Conservation (phyloP, 2,329 filamentous ascomycete genomes). For the Hortaea werneckii region DNA sequence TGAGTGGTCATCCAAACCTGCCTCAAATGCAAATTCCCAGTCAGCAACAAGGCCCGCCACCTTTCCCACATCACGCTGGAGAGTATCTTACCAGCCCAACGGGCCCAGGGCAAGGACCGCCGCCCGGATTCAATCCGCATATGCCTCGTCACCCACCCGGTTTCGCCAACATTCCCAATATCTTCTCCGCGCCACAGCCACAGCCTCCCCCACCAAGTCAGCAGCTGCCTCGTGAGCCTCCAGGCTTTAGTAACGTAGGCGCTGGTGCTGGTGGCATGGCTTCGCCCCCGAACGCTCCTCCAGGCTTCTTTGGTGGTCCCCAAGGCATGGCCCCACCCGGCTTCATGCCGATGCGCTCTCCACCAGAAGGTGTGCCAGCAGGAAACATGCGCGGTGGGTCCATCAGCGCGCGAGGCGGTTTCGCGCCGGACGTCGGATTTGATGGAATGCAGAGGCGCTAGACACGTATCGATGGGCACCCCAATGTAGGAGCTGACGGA, state of each 20-base stretch:
- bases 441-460: neutral
- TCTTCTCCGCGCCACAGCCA: conserved; percentile 18
- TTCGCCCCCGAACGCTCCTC: conserved; percentile 5
- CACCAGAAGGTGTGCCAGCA: conserved; percentile 1
- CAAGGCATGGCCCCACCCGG: conserved; percentile 3
- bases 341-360: conserved; percentile 8
- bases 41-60: conserved; percentile 7
- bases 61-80: conserved; percentile 5
- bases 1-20: conserved; percentile 18
- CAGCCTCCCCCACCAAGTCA: conserved; percentile 10
- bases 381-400: neutral
- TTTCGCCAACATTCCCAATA: conserved; percentile 19
- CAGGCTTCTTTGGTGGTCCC: conserved; percentile 7
- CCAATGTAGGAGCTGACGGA: too few species aligned
- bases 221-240: conserved; percentile 2
- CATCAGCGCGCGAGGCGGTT: neutral
- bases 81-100: conserved; percentile 14
- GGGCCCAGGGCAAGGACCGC: conserved; percentile 8
- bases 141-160: conserved; percentile 24
- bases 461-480: too few species aligned
- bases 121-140: conserved; percentile 24
- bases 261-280: neutral
- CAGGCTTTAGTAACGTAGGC: neutral
- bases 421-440: neutral
- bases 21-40: conserved; percentile 21